Conservation (phyloP, 164 flowering plant species). For the Saururus chinensis region DNA sequence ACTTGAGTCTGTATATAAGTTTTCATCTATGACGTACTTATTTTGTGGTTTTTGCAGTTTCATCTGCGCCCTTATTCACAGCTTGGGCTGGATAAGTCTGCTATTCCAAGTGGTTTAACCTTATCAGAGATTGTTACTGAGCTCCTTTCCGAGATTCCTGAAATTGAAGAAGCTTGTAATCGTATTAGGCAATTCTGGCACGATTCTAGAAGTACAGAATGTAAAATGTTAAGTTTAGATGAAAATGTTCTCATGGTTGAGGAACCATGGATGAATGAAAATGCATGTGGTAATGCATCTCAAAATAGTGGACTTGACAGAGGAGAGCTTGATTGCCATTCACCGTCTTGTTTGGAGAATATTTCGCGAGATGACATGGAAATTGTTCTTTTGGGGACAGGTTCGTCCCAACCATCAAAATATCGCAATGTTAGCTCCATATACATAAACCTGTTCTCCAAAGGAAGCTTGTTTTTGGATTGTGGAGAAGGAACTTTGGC, state of each 20-base stretch:
- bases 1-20: no score
- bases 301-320: not conserved
- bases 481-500: slow-evolving; percentile 99
- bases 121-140: slow-evolving; percentile 39
- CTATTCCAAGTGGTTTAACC: slow-evolving; percentile 34
- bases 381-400: slow-evolving; percentile 92
- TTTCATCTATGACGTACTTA: no score
- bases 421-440: slow-evolving; percentile 92
- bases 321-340: slow-evolving; percentile 3
- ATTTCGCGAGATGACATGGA: slow-evolving; percentile 84
- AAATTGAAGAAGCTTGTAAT: slow-evolving; percentile 50
- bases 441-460: slow-evolving; percentile 78
- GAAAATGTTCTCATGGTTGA: slow-evolving; percentile 29
- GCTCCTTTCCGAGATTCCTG: slow-evolving; percentile 67
- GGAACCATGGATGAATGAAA: slow-evolving; percentile 64
- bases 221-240: slow-evolving; percentile 1
- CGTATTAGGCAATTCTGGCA: slow-evolving; percentile 45
- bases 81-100: slow-evolving; percentile 73
- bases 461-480: slow-evolving; percentile 80
- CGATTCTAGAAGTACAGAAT: slow-evolving; percentile 10
- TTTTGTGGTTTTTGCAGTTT: slow-evolving; percentile 63
- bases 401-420: slow-evolving; percentile 97
- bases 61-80: slow-evolving; percentile 76
- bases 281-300: slow-evolving; percentile 5
- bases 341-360: slow-evolving; percentile 76